Percentiles rank a stretch among this genome's conserved stretches.
Evolutionary conservation across 257 asterid genomes (phyloP).

Genomic region (Capsicum rhomboideum): DNA sequence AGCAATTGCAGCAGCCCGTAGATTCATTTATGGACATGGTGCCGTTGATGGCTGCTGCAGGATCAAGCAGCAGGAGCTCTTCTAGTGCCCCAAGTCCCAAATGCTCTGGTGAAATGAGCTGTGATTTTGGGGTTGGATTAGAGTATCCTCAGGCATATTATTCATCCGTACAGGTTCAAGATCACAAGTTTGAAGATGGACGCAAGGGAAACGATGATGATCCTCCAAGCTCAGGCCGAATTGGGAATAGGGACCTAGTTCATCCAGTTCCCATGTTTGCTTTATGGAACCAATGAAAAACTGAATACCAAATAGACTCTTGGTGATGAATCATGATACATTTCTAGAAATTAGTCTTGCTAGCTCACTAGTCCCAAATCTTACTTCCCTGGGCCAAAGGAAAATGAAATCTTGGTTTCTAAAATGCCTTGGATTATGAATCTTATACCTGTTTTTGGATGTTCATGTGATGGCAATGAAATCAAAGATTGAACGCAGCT

Average conservation of each 20-base stretch:
- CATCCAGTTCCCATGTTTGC: constrained; percentile 52
- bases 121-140: constrained; percentile 23
- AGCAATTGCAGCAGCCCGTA: constrained; percentile 4
- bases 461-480: neutral
- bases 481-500: neutral
- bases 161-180: constrained; percentile 9
- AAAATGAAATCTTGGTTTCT: neutral
- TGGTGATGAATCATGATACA: neutral
- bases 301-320: neutral
- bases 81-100: constrained; percentile 17
- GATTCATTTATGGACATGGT: constrained; percentile 33
- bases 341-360: neutral
- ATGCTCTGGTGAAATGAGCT: constrained; percentile 7
- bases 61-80: constrained; percentile 7
- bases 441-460: neutral
- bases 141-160: constrained; percentile 25
- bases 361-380: neutral
- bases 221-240: constrained; percentile 5
- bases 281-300: constrained; percentile 46
- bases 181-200: constrained; percentile 22
- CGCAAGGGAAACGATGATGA: constrained; percentile 3
- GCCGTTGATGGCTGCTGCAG: neutral
- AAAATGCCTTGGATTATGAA: neutral
- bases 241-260: constrained; percentile 24
- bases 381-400: neutral